A percentile compares a stretch with the other conserved stretches of the same genome.
phyloP scores from a whole-genome alignment of 768 basidiomycete species.

The Fomitopsis pulvina region DNA sequence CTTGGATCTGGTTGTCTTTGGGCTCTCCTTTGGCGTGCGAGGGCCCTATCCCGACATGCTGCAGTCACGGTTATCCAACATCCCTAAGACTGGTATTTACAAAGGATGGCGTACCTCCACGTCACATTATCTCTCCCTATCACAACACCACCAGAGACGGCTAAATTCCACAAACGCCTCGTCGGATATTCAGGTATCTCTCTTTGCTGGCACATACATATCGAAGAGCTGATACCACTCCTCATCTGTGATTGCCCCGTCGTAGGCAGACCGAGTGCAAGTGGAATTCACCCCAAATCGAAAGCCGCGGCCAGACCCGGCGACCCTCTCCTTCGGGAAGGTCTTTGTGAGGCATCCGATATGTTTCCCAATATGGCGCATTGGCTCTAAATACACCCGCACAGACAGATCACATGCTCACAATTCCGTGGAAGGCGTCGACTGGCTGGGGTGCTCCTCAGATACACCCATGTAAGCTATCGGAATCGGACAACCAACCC shows the following conservation, averaged over 20 bases:
- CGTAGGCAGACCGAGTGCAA: constrained; percentile 47
- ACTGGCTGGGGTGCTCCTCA: constrained; percentile 80
- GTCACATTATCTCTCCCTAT: neutral
- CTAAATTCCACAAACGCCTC: constrained; percentile 20
- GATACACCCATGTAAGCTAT: constrained; percentile 72
- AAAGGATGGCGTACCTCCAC: no score
- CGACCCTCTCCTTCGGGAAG: constrained; percentile 74
- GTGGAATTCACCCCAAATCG: constrained; percentile 44
- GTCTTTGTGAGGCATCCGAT: constrained; percentile 54
- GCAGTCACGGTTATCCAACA: neutral
- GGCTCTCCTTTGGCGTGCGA: neutral
- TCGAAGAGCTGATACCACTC: neutral
- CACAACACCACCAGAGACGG: constrained; percentile 9
- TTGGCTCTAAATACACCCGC: constrained; percentile 8
- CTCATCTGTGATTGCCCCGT: neutral
- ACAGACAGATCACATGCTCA: constrained; percentile 85
- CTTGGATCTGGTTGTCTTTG: no score
- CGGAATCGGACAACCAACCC: neutral
- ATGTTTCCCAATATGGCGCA: neutral
- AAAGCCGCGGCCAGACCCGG: constrained; percentile 54
- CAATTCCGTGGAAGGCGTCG: constrained; percentile 57
- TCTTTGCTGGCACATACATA: neutral
- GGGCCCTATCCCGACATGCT: neutral
- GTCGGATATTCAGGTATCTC: constrained; percentile 51
- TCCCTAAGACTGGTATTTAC: neutral